phyloP scores from a whole-genome alignment of 805 yeast genomes.

The Ogataea methylovora region DNA sequence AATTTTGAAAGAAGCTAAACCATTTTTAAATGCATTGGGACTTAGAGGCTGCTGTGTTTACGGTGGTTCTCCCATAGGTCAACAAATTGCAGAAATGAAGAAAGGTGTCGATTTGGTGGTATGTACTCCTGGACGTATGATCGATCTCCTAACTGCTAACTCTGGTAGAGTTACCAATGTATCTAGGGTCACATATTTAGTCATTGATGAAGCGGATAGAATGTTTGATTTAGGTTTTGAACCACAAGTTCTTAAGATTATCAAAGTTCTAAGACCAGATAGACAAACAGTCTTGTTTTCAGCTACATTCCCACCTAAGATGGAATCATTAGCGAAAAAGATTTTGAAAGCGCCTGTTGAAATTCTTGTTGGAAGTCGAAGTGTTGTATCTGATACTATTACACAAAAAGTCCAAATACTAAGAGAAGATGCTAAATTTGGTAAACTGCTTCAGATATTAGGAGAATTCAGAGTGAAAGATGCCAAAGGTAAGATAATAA shows the following conservation, averaged over 20 bases:
- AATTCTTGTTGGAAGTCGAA: constrained; percentile 72
- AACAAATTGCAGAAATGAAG: constrained; percentile 74
- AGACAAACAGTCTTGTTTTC: constrained; percentile 86
- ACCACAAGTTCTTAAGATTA: constrained; percentile 83
- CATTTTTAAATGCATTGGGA: constrained; percentile 44
- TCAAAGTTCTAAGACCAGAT: constrained; percentile 74
- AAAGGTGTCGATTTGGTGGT: constrained; percentile 75
- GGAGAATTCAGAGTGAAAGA: constrained; percentile 32
- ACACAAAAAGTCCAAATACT: constrained; percentile 63
- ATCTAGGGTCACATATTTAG: constrained; percentile 67
- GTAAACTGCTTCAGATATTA: constrained; percentile 45
- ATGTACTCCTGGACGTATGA: constrained; percentile 93
- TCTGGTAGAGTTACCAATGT: constrained; percentile 68
- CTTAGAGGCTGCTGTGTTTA: constrained; percentile 71
- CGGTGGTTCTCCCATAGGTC: constrained; percentile 81
- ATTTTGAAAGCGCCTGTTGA: constrained; percentile 61
- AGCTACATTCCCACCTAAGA: constrained; percentile 83
- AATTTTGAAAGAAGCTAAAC: constrained; percentile 57
- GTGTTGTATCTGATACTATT: constrained; percentile 76
- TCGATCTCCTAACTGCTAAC: constrained; percentile 81
- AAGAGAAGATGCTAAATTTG: constrained; percentile 47
- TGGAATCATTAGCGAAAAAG: constrained; percentile 68
- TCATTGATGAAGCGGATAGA: constrained; percentile 92
- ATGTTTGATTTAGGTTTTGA: constrained; percentile 97
- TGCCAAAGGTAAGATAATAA: constrained; percentile 46